phyloP scores from a whole-genome alignment of 2,329 filamentous ascomycete species.

The Aureobasidium sp. region DNA sequence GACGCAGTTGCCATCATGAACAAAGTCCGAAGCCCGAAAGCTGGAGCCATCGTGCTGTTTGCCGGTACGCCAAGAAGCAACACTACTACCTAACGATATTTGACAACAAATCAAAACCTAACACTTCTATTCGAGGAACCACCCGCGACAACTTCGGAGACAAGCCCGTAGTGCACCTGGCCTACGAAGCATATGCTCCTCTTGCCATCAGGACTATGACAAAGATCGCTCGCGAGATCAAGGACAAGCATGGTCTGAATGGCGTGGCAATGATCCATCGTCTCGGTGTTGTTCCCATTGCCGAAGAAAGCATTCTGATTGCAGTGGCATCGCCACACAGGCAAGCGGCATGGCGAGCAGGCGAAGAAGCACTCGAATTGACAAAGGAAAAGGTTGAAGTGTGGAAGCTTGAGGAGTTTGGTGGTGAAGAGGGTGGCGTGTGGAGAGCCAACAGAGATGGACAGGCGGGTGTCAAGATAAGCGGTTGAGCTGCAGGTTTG shows the following conservation, averaged over 20 bases:
- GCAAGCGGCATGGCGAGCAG: conserved; percentile 75
- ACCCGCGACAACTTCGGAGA: conserved; percentile 66
- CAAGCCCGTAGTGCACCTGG: conserved; percentile 63
- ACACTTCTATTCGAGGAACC: conserved; percentile 51
- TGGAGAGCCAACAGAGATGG: conserved; percentile 87
- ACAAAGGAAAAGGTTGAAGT: conserved; percentile 86
- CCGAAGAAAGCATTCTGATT: conserved; percentile 89
- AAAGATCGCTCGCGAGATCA: conserved; percentile 50
- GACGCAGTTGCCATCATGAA: conserved; percentile 51
- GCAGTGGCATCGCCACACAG: conserved; percentile 78
- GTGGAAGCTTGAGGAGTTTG: conserved; percentile 90
- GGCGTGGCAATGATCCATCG: conserved; percentile 76
- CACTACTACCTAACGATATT: neutral
- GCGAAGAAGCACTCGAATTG: conserved; percentile 79
- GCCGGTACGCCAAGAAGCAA: conserved; percentile 47
- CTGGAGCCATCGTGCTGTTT: conserved; percentile 69
- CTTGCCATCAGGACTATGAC: conserved; percentile 62
- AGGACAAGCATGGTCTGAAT: conserved; percentile 53
- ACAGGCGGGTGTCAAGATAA: conserved; percentile 43
- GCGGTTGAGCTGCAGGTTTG: neutral
- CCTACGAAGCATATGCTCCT: conserved; percentile 65
- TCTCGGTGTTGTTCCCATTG: conserved; percentile 74
- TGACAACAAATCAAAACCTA: too few species aligned
- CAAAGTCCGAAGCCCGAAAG: conserved; percentile 61
- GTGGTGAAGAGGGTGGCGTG: conserved; percentile 60